These are phyloP conservation scores for Xylogone sp. DNA, from an alignment of 2,329 filamentous ascomycete genomes.

Conservation along the genomic window DNA sequence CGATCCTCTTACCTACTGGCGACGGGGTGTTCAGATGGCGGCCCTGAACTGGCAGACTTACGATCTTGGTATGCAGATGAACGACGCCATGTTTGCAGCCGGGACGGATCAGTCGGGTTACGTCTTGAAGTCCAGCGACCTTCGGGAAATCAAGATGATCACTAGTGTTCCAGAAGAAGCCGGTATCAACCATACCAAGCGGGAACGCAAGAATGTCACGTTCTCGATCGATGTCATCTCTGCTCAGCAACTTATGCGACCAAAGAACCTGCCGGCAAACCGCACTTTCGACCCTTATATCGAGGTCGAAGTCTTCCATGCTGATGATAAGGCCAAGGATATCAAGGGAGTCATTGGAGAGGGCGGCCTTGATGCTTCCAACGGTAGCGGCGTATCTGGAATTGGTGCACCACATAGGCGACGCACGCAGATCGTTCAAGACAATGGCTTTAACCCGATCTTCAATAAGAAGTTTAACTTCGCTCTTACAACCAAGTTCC, in stretches of 20 bases:
- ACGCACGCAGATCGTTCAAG: slow-evolving; percentile 74
- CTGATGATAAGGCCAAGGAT: slow-evolving; percentile 90
- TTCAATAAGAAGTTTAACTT: slow-evolving; percentile 80
- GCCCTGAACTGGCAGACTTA: slow-evolving; percentile 99
- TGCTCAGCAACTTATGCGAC: slow-evolving; percentile 88
- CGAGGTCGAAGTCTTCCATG: slow-evolving; percentile 90
- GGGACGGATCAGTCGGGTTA: slow-evolving; percentile 86
- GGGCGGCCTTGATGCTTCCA: slow-evolving; percentile 62
- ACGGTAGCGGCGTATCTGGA: slow-evolving; percentile 60
- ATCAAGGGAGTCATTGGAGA: slow-evolving; percentile 66
- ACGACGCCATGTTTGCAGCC: slow-evolving; percentile 95
- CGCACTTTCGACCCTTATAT: slow-evolving; percentile 87
- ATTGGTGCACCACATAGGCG: slow-evolving; percentile 71
- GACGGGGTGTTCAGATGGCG: slow-evolving; percentile 94
- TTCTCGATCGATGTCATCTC: slow-evolving; percentile 90
- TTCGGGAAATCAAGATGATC: slow-evolving; percentile 66
- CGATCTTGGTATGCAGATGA: slow-evolving; percentile 91
- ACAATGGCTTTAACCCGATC: slow-evolving; percentile 90
- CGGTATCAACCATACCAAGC: slow-evolving; percentile 54
- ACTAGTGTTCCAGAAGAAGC: slow-evolving; percentile 47
- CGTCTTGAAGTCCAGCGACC: slow-evolving; percentile 84
- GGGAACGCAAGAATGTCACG: slow-evolving; percentile 75
- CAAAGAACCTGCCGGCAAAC: slow-evolving; percentile 66
- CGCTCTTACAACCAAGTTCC: slow-evolving; percentile 87
- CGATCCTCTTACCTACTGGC: slow-evolving; percentile 90